phyloP scores from a whole-genome alignment of 768 basidiomycete genomes.

The Tephrocybe sp. region DNA sequence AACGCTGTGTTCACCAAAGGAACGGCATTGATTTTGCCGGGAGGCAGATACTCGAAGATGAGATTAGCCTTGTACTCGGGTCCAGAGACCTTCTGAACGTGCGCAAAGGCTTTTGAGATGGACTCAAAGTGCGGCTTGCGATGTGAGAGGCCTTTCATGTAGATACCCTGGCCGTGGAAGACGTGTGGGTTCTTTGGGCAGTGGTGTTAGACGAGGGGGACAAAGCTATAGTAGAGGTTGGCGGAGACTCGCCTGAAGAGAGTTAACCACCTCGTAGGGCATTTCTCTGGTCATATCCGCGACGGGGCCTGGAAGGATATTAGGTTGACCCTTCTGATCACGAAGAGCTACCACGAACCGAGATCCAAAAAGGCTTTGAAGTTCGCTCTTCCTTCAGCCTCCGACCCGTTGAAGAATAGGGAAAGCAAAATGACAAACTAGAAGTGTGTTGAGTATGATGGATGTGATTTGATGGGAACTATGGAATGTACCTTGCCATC shows the following conservation, averaged over 20 bases:
- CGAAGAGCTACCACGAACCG: constrained; percentile 26
- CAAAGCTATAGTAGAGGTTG: too few relatives aligned
- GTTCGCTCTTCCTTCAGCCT: too few relatives aligned
- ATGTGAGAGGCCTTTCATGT: constrained; percentile 41
- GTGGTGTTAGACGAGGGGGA: too few relatives aligned
- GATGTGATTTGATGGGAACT: too few relatives aligned
- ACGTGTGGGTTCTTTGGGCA: constrained; percentile 42
- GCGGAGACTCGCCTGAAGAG: constrained; percentile 36
- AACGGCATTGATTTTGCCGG: constrained; percentile 36
- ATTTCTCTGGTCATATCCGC: constrained; percentile 41
- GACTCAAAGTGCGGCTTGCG: constrained; percentile 26
- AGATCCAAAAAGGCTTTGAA: constrained; percentile 48
- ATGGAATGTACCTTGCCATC: constrained; percentile 40
- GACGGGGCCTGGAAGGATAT: constrained; percentile 35
- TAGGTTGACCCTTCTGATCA: neutral
- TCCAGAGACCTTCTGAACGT: constrained; percentile 22
- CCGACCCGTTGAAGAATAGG: constrained; percentile 51
- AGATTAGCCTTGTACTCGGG: constrained; percentile 28
- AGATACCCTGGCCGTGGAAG: too few relatives aligned
- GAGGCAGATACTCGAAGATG: constrained; percentile 45
- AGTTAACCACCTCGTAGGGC: constrained; percentile 47
- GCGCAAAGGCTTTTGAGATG: constrained; percentile 28
- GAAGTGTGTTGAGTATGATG: too few relatives aligned
- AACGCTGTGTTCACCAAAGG: constrained; percentile 37
- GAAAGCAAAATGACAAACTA: constrained; percentile 39